Conservation (phyloP, 176 grass and related monocot species). For the Eragrostis curvula region DNA sequence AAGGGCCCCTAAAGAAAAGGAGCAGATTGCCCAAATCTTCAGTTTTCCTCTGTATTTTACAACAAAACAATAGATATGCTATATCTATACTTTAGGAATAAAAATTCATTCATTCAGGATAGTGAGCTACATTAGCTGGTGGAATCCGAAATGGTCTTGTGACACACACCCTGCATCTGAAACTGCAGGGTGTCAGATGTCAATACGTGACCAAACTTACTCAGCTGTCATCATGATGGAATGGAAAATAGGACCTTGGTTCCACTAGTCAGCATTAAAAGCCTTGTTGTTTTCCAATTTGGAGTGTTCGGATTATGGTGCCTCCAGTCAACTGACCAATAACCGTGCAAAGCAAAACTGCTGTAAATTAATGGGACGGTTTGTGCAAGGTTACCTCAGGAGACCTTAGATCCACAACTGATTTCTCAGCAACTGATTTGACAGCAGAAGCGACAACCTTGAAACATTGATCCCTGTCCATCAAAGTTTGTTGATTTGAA, state of each 20-base stretch:
- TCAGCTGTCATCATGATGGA: slow-evolving; percentile 42
- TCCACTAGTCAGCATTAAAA: slow-evolving; percentile 43
- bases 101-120: slow-evolving; percentile 9
- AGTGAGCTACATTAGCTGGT: slow-evolving; percentile 8
- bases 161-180: slow-evolving; percentile 32
- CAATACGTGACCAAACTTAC: slow-evolving; percentile 37
- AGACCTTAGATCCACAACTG: slow-evolving; percentile 84
- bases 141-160: slow-evolving; percentile 6
- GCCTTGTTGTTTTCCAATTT: slow-evolving; percentile 11
- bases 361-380: slow-evolving; percentile 24
- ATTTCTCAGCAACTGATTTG: slow-evolving; percentile 62
- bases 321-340: background rate
- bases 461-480: slow-evolving; percentile 87
- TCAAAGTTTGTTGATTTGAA: slow-evolving; percentile 53
- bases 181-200: slow-evolving; percentile 42
- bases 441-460: slow-evolving; percentile 78
- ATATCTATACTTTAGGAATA: background rate
- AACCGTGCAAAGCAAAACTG: slow-evolving; percentile 22
- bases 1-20: background rate
- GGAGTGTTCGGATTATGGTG: slow-evolving; percentile 30
- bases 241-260: slow-evolving; percentile 37
- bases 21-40: background rate
- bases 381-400: slow-evolving; percentile 69
- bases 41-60: background rate
- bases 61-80: background rate